Evolutionary conservation across 1,284 basidiomycete genomes (phyloP), one percentile per base, ranked within the genome.

Genomic region (Cystobasidium sp.): DNA sequence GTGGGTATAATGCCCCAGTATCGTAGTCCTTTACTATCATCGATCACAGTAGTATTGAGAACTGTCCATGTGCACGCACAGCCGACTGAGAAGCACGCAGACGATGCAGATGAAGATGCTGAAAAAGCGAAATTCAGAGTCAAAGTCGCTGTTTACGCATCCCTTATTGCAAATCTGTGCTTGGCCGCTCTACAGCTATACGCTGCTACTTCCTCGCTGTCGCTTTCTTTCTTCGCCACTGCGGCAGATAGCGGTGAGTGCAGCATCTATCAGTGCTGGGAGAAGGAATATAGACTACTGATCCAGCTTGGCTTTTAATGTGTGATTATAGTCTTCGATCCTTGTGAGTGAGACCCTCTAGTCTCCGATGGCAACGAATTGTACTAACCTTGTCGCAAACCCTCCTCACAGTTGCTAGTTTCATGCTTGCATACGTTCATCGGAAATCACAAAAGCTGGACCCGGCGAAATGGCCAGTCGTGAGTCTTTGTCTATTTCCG

Each of bases 81-180:
- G 64, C 66, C 51, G 14, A 74, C 44, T 4, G 47, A 55, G 53
- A 59, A 74, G 6, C 49, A 47, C 14, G 47, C 53, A 20, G 14
- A 51, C 43, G 62, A 61, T 51, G 44, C 51, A 44, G 46, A 78
- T 80, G 18, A 70, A 80, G 5, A 81, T 22, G 76, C 80, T 62
- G 81, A 75, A 47, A 77, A 78, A 75, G 80, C 79, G 46, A 77
- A n/a, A 66, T 81, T 18, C 81, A 94, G 31, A 88, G 88, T 96
- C 77, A 92, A 90, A 84, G 90, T 96, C 68, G 94, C 95, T 6
- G 84, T 98, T 41, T 93, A 89, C 82, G 89, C 90, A 20, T 94
- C 91, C 80, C 86, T 98, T 56, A 80, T 87, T 43, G 86, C 88
- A 72, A 98, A 98, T 83, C 85, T 92, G 59, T 53, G 75, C 47